Conservation (phyloP, 2,329 filamentous ascomycete species). For the Neophaeococcomyces aloes region DNA sequence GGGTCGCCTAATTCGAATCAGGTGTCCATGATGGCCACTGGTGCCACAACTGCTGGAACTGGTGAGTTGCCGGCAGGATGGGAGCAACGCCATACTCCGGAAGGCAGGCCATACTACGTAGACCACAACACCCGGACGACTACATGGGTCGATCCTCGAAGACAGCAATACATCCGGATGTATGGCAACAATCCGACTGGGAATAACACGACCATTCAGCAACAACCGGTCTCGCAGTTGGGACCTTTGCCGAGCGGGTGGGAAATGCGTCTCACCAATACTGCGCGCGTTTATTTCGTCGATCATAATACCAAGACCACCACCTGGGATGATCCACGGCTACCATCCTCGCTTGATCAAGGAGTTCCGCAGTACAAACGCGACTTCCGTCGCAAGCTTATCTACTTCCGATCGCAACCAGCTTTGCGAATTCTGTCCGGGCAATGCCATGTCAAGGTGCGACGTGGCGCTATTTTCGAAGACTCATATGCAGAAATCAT, state of each 20-base stretch:
- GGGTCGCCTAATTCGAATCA: conserved; percentile 35
- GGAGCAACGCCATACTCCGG: conserved; percentile 92
- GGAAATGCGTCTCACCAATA: conserved; percentile 99
- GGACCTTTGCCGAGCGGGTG: conserved; percentile 92
- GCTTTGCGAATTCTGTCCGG: conserved; percentile 90
- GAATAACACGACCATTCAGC: conserved; percentile 72
- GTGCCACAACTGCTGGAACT: conserved; percentile 79
- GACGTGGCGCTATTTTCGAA: conserved; percentile 94
- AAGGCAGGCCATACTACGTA: conserved; percentile 91
- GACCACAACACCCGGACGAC: conserved; percentile 97
- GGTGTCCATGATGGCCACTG: conserved; percentile 86
- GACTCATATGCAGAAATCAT: conserved; percentile 98
- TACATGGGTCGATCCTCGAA: conserved; percentile 93
- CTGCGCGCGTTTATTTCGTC: conserved; percentile 94
- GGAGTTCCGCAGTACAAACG: conserved; percentile 99
- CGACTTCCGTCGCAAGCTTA: conserved; percentile 93
- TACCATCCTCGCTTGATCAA: conserved; percentile 92
- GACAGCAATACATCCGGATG: conserved; percentile 97
- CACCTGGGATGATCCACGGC: conserved; percentile 92
- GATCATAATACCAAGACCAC: conserved; percentile 99
- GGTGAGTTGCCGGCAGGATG: conserved; percentile 91
- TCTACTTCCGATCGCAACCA: conserved; percentile 97
- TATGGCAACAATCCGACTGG: conserved; percentile 70
- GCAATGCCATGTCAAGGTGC: conserved; percentile 96
- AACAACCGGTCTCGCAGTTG: conserved; percentile 93